Evolutionary conservation across 495 filamentous ascomycete genomes (phyloP), one percentile per base, ranked within the genome.

Genomic region (Trichoderma erinaceum): DNA sequence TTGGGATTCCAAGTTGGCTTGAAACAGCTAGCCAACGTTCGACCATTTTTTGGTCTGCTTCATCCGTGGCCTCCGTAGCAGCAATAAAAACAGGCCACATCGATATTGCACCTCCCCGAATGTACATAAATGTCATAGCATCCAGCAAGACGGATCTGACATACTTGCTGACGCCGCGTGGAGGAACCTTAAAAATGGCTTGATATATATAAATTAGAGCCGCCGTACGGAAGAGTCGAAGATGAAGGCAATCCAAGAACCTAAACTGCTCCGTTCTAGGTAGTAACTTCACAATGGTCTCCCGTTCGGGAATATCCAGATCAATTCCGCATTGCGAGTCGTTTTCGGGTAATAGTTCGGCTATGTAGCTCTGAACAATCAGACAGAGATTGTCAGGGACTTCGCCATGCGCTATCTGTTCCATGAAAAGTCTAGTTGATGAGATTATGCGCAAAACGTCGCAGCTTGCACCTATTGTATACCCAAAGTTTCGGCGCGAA

Each of bases 81-180:
- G 52, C 52, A 29, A 61, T 61, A 61, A 61, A 61, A 7, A 61
- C 52, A 15, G 52, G 52, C 52, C 27, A 61, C 15, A 61, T 10
- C 1, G 52, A 61, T 29, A 61, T 61, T 61, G 52, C 15, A 10
- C 52, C 52, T 61, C 52, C 27, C 27, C 25, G 8, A 21, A 27
- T 61, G 15, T 29, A 23, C 4, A 61, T 61, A 29, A 61, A 61
- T 29, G 52, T 61, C 23, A 29, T 29, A 3, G 52, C 27, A 29
- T 61, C 52, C 27, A 3, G 7, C 8, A 61, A 23, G 23, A 61
- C 52, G 13, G 52, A 61, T 61, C 23, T 27, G 52, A 61, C 52
- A 16, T 13, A 16, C 11, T 29, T 61, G 8, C 52, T 16, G 27
- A 61, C 52, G 12, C 23, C 52, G 29, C 52, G 52, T 12, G 52